phyloP scores from a whole-genome alignment of 208 protist genomes.

The Trypanosoma vivax region DNA sequence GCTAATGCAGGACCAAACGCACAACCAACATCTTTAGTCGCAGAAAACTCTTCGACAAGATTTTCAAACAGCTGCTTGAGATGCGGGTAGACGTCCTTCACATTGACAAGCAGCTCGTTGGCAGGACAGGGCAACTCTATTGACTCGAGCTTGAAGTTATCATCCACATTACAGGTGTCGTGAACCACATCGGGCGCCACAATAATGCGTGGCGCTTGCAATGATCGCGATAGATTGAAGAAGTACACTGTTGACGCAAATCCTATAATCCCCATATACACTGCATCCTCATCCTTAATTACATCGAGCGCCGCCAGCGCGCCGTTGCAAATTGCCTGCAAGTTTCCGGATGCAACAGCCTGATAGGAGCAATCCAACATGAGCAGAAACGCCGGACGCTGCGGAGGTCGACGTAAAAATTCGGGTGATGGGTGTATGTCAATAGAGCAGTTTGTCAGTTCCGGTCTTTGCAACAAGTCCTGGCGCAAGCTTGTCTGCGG shows the following conservation, averaged over 20 bases:
- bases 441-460: slow-evolving; percentile 82
- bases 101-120: slow-evolving; percentile 68
- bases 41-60: slow-evolving; percentile 47
- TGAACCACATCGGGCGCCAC: slow-evolving; percentile 76
- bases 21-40: slow-evolving; percentile 81
- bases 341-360: slow-evolving; percentile 80
- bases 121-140: slow-evolving; percentile 74
- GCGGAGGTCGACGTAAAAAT: slow-evolving; percentile 90
- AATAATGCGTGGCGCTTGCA: slow-evolving; percentile 82
- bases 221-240: slow-evolving; percentile 78
- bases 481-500: slow-evolving; percentile 62
- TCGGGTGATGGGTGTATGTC: slow-evolving; percentile 94
- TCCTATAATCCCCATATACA: slow-evolving; percentile 73
- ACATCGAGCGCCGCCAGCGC: slow-evolving; percentile 62
- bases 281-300: slow-evolving; percentile 70
- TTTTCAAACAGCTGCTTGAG: slow-evolving; percentile 70
- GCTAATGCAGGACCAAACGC: slow-evolving; percentile 90
- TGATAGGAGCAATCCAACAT: slow-evolving; percentile 93
- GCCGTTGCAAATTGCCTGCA: slow-evolving; percentile 57
- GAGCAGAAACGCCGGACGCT: slow-evolving; percentile 91
- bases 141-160: slow-evolving; percentile 72
- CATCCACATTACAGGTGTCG: slow-evolving; percentile 74
- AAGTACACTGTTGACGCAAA: slow-evolving; percentile 90
- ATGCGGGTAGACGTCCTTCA: slow-evolving; percentile 64
- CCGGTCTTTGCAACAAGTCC: slow-evolving; percentile 81